These are phyloP conservation scores for Fusarium sterilihyphosum DNA, from an alignment of 2,329 filamentous ascomycete species.

Conservation along the genomic window DNA sequence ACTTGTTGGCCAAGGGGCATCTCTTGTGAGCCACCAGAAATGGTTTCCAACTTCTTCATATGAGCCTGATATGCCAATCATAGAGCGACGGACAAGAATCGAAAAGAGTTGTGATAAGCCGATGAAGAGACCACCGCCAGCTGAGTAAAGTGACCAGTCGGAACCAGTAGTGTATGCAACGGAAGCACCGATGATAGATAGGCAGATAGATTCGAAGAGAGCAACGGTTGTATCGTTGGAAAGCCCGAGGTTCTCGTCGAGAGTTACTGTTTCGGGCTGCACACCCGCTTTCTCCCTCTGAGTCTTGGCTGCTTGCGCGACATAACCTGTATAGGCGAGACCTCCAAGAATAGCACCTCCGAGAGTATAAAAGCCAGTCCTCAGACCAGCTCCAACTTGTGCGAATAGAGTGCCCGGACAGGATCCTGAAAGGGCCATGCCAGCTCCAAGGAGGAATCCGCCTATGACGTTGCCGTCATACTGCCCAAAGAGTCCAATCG, in stretches of 20 bases:
- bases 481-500: conserved; percentile 60
- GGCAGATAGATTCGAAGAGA: conserved; percentile 55
- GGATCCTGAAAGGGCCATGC: conserved; percentile 72
- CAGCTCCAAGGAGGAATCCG: conserved; percentile 69
- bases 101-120: conserved; percentile 67
- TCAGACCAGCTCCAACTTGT: conserved; percentile 65
- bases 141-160: conserved; percentile 51
- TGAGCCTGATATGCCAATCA: conserved; percentile 69
- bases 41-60: conserved; percentile 70
- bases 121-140: conserved; percentile 68
- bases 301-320: conserved; percentile 50
- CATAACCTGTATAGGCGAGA: conserved; percentile 58
- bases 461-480: conserved; percentile 75
- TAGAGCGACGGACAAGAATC: conserved; percentile 59
- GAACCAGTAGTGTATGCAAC: conserved; percentile 42
- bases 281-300: conserved; percentile 40
- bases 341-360: conserved; percentile 66
- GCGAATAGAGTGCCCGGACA: conserved; percentile 73
- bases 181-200: conserved; percentile 53
- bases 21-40: conserved; percentile 56
- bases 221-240: conserved; percentile 51
- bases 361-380: conserved; percentile 62
- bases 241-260: conserved; percentile 55
- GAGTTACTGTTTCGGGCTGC: conserved; percentile 45
- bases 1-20: conserved; percentile 47